phyloP scores from a whole-genome alignment of 75 land plant species.

The Gnetum montanum region DNA sequence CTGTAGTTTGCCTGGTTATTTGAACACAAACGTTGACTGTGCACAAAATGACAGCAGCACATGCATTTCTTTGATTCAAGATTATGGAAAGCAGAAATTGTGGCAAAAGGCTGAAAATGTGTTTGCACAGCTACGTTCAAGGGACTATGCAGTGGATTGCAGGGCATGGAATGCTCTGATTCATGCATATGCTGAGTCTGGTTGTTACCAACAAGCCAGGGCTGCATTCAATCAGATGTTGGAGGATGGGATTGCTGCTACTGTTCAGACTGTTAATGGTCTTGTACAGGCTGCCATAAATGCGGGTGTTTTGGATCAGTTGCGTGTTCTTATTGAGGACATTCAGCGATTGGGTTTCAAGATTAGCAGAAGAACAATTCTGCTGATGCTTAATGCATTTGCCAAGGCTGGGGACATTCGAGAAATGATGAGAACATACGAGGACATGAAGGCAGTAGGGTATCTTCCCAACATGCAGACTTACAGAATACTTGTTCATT shows the following conservation, averaged over 20 bases:
- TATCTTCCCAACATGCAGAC: constrained; percentile 71
- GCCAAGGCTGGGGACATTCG: constrained; percentile 41
- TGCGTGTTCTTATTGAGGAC: constrained; percentile 61
- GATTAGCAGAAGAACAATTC: constrained; percentile 50
- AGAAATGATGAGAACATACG: constrained; percentile 66
- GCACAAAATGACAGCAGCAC: constrained; percentile 19
- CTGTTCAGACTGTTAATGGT: constrained; percentile 47
- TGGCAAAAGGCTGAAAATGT: constrained; percentile 66
- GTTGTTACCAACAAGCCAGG: constrained; percentile 65
- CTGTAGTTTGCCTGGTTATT: constrained; percentile 28
- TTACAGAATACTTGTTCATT: constrained; percentile 49
- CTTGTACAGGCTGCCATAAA: constrained; percentile 55
- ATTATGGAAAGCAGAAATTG: constrained; percentile 51
- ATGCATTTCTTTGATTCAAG: constrained; percentile 38
- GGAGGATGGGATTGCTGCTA: constrained; percentile 51
- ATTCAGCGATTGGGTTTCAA: constrained; percentile 71
- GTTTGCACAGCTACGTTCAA: constrained; percentile 38
- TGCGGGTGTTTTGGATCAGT: constrained; percentile 49
- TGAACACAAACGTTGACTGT: constrained; percentile 11
- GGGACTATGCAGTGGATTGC: constrained; percentile 15
- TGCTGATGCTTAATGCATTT: constrained; percentile 66
- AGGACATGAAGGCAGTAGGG: constrained; percentile 70
- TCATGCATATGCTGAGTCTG: constrained; percentile 67
- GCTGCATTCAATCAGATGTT: constrained; percentile 61
- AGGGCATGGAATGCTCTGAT: constrained; percentile 81